Base-by-base conservation (phyloP, 805 yeast species). In the Tetrapisispora iriomotensis region DNA sequence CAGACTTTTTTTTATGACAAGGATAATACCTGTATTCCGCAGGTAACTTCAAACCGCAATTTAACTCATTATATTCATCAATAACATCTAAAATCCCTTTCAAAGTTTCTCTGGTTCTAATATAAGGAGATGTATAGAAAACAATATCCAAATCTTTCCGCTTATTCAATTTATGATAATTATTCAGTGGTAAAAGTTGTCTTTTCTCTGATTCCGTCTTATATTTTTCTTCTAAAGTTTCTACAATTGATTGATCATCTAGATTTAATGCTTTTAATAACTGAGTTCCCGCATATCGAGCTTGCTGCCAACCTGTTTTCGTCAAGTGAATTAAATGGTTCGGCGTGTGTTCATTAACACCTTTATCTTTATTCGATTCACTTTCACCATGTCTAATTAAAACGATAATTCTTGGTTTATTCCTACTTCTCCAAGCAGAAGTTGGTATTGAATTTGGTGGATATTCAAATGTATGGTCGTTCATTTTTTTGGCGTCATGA, bases 361-460 rank as follows among this genome's bases (percentile, higher is more conserved):
- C 64, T 56, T 88, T 87, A 60, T 88, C 94, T 41, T 71, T 75
- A 61, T 88, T 88, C 8, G 95, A 94, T 53, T 84, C 94, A 5
- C 92, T 81, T 54, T 88, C 96, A 20, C 96, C 96, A 56, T 88
- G 96, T 47, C 96, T 77, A 10, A 88, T 77, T 21, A 88, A 67
- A 37, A 88, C 66, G 21, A 88, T 85, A 24, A 87, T 68, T 37
- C 64, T 49, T n/a, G 64, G 64, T 76, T 75, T 59, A 7, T 32
- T 13, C 12, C 22, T 22, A 8, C 27, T 24, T 28, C 29, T 38
- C 34, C 34, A 29, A 8, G 34, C 23, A 24, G 29, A 20, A 12
- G 33, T 20, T 12, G 38, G 38, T 4, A 35, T 27, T 8, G 38
- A 35, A 14, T 20, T 35, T 20, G 26, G 29, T 15, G 37, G 37